phyloP scores from a whole-genome alignment of 495 filamentous ascomycete species.

The Penicillium longicatenatum region DNA sequence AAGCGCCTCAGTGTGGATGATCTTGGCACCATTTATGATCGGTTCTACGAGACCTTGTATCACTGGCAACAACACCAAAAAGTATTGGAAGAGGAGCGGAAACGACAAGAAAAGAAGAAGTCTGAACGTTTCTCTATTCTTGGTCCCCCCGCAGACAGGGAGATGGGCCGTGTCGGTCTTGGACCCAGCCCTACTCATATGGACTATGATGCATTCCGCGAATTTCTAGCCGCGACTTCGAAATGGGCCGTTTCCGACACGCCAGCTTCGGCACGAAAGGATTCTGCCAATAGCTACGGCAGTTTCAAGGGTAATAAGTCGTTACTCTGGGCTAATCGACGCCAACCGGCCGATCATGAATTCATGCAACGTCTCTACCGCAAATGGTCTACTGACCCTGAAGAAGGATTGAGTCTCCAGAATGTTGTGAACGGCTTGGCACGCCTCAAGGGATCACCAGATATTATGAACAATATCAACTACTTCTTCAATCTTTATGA shows the following conservation, averaged over 20 bases:
- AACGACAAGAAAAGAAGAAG: conserved; percentile 59
- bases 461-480: conserved; percentile 95
- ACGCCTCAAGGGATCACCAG: conserved; percentile 83
- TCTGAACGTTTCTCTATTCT: conserved; percentile 49
- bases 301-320: conserved; percentile 51
- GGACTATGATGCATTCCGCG: conserved; percentile 94
- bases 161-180: conserved; percentile 79
- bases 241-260: conserved; percentile 90
- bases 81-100: conserved; percentile 70
- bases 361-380: conserved; percentile 89
- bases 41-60: conserved; percentile 88
- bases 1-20: conserved; percentile 85
- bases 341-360: conserved; percentile 89
- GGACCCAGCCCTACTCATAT: conserved; percentile 87
- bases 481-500: conserved; percentile 99
- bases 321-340: conserved; percentile 72
- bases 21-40: conserved; percentile 84
- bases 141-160: conserved; percentile 39
- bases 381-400: conserved; percentile 80
- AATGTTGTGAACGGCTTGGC: conserved; percentile 91
- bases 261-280: conserved; percentile 59
- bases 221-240: conserved; percentile 85
- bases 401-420: conserved; percentile 76
- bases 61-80: conserved; percentile 83
- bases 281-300: conserved; percentile 52